phyloP scores from a whole-genome alignment of 208 protist species.

The Wallacemonas sp. region DNA sequence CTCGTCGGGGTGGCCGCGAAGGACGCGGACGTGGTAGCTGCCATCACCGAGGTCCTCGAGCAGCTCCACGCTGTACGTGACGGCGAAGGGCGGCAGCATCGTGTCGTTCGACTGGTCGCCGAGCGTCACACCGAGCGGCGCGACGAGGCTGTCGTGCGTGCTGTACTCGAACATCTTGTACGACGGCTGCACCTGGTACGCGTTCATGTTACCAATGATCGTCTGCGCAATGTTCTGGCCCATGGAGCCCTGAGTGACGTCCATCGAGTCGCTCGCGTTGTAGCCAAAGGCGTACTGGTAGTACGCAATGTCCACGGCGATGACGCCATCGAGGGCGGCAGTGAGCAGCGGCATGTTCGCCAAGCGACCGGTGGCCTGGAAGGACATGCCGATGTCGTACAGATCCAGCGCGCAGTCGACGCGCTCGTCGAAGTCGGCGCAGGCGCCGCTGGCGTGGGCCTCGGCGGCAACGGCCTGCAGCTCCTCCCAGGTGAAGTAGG shows the following conservation, averaged over 20 bases:
- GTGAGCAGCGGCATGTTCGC: constrained; percentile 26
- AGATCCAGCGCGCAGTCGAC: constrained; percentile 31
- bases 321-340: constrained; percentile 21
- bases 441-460: constrained; percentile 33
- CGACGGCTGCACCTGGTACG: constrained; percentile 32
- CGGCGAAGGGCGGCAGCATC: constrained; percentile 45
- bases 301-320: constrained; percentile 16
- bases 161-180: constrained; percentile 72
- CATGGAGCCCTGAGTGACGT: constrained; percentile 36
- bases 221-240: constrained; percentile 45
- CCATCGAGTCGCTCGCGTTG: constrained; percentile 24
- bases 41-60: constrained; percentile 46
- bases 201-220: constrained; percentile 50
- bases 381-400: constrained; percentile 53
- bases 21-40: constrained; percentile 51
- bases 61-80: constrained; percentile 60
- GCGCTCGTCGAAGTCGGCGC: constrained; percentile 31
- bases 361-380: constrained; percentile 30
- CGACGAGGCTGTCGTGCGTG: constrained; percentile 54
- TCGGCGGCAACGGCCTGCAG: constrained; percentile 42
- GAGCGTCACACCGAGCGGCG: constrained; percentile 46
- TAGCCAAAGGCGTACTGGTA: constrained; percentile 38
- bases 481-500: constrained; percentile 42
- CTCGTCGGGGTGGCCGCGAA: constrained; percentile 43
- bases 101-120: constrained; percentile 41